Conservation (phyloP, 2,329 filamentous ascomycete species). For the Hymenoscyphus salicellus region DNA sequence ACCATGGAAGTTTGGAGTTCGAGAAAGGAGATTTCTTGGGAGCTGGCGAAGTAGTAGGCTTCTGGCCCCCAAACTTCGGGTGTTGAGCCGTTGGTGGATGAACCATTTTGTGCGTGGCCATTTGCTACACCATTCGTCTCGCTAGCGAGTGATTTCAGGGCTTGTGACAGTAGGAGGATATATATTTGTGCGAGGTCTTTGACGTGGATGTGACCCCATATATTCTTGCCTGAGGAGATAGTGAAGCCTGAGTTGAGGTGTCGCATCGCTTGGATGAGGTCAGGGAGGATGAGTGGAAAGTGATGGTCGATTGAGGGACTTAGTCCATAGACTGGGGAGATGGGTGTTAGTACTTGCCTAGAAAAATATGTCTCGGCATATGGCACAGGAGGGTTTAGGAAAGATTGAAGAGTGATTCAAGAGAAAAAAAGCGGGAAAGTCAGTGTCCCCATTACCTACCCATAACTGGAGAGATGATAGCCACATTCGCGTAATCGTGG, state of each 20-base stretch:
- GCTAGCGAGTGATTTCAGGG: conserved; percentile 3
- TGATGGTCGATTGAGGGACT: conserved; percentile 17
- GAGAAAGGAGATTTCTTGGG: conserved; percentile 7
- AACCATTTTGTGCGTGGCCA: neutral
- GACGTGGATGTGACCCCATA: conserved; percentile 19
- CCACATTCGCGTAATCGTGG: conserved; percentile 10
- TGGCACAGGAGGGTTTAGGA: too few relatives aligned
- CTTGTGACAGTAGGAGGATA: conserved; percentile 7
- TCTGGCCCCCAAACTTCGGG: conserved; percentile 11
- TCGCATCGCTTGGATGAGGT: conserved; percentile 1
- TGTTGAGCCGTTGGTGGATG: neutral
- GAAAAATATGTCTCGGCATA: too few relatives aligned
- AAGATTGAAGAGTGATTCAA: too few relatives aligned
- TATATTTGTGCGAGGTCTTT: conserved; percentile 19
- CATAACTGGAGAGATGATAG: conserved; percentile 16
- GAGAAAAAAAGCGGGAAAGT: too few relatives aligned
- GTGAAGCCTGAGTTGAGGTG: conserved; percentile 12
- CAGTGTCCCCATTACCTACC: too few relatives aligned
- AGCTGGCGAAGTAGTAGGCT: conserved; percentile 19
- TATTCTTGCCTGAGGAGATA: conserved; percentile 14
- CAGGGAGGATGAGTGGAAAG: conserved; percentile 13
- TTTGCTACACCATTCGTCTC: neutral
- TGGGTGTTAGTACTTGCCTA: too few relatives aligned
- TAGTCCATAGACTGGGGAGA: conserved; percentile 17
- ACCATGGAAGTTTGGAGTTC: conserved; percentile 13